Evolutionary conservation across 768 basidiomycete species (phyloP).

Genomic region (Dacryopinax primogenitus): DNA sequence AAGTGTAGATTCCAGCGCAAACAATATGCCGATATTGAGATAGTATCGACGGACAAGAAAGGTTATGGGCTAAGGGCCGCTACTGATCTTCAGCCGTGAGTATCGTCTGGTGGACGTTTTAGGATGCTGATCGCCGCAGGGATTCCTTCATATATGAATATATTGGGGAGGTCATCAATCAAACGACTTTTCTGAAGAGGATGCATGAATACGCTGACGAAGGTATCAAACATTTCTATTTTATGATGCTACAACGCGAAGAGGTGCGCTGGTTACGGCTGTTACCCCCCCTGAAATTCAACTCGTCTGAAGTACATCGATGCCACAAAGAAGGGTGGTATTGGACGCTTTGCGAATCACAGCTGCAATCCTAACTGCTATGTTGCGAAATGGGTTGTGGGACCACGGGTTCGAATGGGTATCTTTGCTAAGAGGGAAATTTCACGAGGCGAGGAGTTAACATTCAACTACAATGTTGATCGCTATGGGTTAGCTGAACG

Average conservation of each 20-base stretch:
- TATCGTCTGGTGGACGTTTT: too few relatives aligned
- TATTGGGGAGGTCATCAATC: conserved; percentile 88
- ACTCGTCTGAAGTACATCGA: conserved; percentile 99
- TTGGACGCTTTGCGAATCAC: conserved; percentile 95
- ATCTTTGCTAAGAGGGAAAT: conserved; percentile 86
- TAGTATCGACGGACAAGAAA: conserved; percentile 90
- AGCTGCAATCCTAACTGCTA: conserved; percentile 96
- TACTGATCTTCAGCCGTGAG: conserved; percentile 29
- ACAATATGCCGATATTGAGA: conserved; percentile 73
- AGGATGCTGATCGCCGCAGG: conserved; percentile 32
- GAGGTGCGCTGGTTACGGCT: conserved; percentile 47
- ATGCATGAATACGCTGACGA: conserved; percentile 90
- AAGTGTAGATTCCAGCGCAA: conserved; percentile 67
- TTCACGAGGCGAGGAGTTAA: conserved; percentile 71
- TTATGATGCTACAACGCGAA: conserved; percentile 98
- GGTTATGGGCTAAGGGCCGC: conserved; percentile 84
- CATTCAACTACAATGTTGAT: conserved; percentile 99
- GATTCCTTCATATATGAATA: conserved; percentile 95
- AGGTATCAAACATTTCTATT: conserved; percentile 94
- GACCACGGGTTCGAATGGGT: conserved; percentile 82
- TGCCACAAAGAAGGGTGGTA: conserved; percentile 91
- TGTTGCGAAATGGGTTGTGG: conserved; percentile 96
- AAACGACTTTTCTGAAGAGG: conserved; percentile 73
- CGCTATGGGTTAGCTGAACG: conserved; percentile 71
- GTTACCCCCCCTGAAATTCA: too few relatives aligned